Percentiles rank a stretch among this genome's conserved stretches.
phyloP scores from a whole-genome alignment of 495 filamentous ascomycete genomes.

The Daldinia bambusicola region DNA sequence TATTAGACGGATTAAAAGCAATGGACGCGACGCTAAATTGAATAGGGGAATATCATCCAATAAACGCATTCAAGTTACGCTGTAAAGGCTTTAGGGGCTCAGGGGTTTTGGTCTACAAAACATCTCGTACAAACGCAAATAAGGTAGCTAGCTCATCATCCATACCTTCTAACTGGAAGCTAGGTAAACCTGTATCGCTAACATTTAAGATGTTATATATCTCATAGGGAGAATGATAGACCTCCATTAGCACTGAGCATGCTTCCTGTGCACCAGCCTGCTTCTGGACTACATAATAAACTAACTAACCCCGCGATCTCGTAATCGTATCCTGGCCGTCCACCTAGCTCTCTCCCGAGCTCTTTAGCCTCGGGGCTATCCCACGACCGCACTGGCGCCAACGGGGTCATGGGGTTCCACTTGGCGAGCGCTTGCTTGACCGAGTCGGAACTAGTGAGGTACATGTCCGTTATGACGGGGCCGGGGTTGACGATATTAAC shows the following conservation, averaged over 20 bases:
- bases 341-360: slow-evolving; percentile 66
- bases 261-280: background rate
- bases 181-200: no score
- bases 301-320: slow-evolving; percentile 88
- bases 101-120: background rate
- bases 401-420: background rate
- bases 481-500: background rate
- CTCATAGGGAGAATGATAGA: background rate
- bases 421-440: background rate
- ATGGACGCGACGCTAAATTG: no score
- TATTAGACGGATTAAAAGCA: no score
- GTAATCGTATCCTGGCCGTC: slow-evolving; percentile 74
- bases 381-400: background rate
- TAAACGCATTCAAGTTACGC: no score
- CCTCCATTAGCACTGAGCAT: background rate
- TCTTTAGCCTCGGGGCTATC: slow-evolving; percentile 65
- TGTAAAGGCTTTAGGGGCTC: background rate
- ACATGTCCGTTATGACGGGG: background rate
- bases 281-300: slow-evolving; percentile 64
- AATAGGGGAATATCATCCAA: no score
- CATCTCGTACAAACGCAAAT: background rate
- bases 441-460: background rate
- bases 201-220: no score
- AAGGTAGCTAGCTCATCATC: no score
- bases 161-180: no score